These are phyloP conservation scores for Ogataea minuta DNA, from an alignment of 805 yeast species.

Conservation along the genomic window DNA sequence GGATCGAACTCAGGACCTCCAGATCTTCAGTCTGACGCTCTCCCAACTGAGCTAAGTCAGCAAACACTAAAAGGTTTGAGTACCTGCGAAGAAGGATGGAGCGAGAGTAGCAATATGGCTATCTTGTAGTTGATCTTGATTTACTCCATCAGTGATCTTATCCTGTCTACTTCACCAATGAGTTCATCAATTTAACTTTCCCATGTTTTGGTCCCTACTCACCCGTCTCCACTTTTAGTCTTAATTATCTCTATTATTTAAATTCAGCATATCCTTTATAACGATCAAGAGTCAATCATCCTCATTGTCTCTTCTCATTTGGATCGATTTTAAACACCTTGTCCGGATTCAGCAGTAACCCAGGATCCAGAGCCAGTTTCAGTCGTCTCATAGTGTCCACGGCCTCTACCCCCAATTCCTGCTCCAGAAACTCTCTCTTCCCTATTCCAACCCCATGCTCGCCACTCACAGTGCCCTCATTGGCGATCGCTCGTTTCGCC, in stretches of 20 bases:
- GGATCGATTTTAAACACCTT: constrained; percentile 73
- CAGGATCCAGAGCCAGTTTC: constrained; percentile 71
- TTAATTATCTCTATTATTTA: background rate
- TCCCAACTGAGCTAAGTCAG: constrained; percentile 30
- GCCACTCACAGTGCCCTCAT: constrained; percentile 82
- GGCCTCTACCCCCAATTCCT: constrained; percentile 66
- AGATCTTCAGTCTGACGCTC: constrained; percentile 31
- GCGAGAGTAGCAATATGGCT: too few species aligned
- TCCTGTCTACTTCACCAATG: too few species aligned
- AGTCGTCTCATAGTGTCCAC: constrained; percentile 68
- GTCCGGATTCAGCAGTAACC: constrained; percentile 70
- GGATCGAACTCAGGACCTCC: constrained; percentile 30
- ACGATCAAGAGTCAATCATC: background rate
- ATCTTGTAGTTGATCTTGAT: too few species aligned
- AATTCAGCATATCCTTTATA: background rate
- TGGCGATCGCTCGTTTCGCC: constrained; percentile 60
- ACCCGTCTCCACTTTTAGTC: too few species aligned
- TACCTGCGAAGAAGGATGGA: background rate
- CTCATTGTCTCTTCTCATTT: constrained; percentile 18
- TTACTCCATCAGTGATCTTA: too few species aligned
- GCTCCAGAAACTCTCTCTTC: constrained; percentile 56
- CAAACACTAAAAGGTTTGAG: constrained; percentile 3
- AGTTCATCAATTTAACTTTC: too few species aligned
- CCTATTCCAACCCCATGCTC: constrained; percentile 86
- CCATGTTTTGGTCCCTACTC: too few species aligned